Conservation (phyloP, 1,284 basidiomycete species). For the Ganoderma multipileum region DNA sequence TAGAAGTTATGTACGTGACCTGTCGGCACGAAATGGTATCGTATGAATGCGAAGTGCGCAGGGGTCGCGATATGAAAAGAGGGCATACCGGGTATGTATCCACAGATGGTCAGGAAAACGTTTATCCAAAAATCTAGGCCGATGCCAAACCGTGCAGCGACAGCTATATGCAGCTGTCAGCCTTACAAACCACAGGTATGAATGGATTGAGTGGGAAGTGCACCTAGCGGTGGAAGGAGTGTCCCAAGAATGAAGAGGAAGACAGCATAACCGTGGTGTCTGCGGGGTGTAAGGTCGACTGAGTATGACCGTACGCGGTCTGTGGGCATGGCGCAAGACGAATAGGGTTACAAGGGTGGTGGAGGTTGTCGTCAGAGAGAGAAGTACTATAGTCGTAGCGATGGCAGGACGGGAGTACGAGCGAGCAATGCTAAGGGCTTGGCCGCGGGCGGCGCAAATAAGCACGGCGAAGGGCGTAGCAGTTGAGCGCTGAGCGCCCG, state of each 20-base stretch:
- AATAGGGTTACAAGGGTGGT: not conserved
- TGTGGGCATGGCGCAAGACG: slow-evolving; percentile 27
- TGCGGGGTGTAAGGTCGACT: slow-evolving; percentile 70
- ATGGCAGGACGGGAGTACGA: not conserved
- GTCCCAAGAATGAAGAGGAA: slow-evolving; percentile 86
- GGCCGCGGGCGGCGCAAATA: not conserved
- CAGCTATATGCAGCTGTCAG: slow-evolving; percentile 55
- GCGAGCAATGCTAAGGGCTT: not conserved
- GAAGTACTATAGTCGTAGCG: not conserved
- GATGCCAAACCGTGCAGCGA: slow-evolving; percentile 94
- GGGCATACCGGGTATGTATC: slow-evolving; percentile 84
- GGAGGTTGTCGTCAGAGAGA: not conserved
- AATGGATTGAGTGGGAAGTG: slow-evolving; percentile 35
- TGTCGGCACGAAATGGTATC: slow-evolving; percentile 38
- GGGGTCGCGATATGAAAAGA: slow-evolving; percentile 11
- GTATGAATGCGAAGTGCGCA: not conserved
- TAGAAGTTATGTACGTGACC: slow-evolving; percentile 92
- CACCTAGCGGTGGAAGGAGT: slow-evolving; percentile 88
- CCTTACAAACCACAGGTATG: slow-evolving; percentile 4
- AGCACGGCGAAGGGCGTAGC: not conserved
- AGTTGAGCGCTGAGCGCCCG: slow-evolving; percentile 1
- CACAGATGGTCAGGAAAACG: slow-evolving; percentile 86
- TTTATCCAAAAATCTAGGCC: slow-evolving; percentile 95
- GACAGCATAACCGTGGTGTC: slow-evolving; percentile 85
- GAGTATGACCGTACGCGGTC: slow-evolving; percentile 44